Evolutionary conservation across 768 basidiomycete genomes (phyloP).

Genomic region (Myochromella boudieri): DNA sequence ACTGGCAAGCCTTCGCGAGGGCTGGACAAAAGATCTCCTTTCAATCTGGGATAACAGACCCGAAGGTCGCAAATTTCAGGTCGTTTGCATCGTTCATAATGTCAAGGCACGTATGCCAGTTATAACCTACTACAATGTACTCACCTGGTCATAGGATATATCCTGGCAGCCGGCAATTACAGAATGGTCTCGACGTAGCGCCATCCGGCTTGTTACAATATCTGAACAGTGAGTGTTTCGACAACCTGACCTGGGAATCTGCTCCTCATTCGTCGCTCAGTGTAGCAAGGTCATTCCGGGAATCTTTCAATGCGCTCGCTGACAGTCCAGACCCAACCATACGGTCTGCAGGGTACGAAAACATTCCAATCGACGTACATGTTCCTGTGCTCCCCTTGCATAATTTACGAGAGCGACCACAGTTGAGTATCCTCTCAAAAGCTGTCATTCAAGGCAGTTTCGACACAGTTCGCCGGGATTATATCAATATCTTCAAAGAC

Average conservation of each 20-base stretch:
- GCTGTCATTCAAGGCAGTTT: conserved; percentile 43
- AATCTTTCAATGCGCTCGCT: conserved; percentile 27
- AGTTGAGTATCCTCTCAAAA: conserved; percentile 28
- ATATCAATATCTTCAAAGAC: conserved; percentile 31
- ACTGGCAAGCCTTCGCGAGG: conserved; percentile 20
- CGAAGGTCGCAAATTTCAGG: conserved; percentile 34
- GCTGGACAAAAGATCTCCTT: conserved; percentile 26
- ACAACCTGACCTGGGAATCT: not conserved
- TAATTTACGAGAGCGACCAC: conserved; percentile 20
- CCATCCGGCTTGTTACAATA: conserved; percentile 37
- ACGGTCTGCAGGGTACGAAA: conserved; percentile 30
- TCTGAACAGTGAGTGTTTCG: conserved; percentile 35
- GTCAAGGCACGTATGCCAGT: conserved; percentile 16
- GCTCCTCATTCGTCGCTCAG: conserved; percentile 13
- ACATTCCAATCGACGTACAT: conserved; percentile 36
- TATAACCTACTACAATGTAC: not conserved
- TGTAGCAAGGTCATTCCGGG: conserved; percentile 29
- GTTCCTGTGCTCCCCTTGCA: conserved; percentile 33
- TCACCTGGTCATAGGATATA: conserved; percentile 17
- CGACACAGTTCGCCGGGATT: conserved; percentile 32
- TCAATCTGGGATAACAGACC: conserved; percentile 36
- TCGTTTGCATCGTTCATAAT: conserved; percentile 44
- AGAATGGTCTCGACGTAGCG: conserved; percentile 36
- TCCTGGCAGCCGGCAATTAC: conserved; percentile 31
- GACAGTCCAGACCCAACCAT: conserved; percentile 29